phyloP scores from a whole-genome alignment of 108 stramenopile species.

The Tribonema minus region DNA sequence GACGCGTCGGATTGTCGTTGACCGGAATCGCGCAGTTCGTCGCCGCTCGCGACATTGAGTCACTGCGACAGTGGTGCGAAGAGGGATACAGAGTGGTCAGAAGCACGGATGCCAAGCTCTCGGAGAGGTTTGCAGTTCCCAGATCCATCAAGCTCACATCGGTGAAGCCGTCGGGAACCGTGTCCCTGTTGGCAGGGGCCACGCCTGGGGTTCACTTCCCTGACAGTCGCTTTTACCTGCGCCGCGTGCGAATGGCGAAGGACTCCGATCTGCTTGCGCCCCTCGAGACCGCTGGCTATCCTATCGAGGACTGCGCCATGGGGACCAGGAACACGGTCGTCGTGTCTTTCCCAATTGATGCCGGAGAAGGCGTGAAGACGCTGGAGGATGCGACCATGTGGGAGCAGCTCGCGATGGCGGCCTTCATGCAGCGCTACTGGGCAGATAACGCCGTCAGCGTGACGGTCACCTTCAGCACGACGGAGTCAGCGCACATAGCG shows the following conservation, averaged over 20 bases:
- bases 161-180: conserved; percentile 61
- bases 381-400: conserved; percentile 49
- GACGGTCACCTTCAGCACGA: conserved; percentile 62
- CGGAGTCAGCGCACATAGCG: conserved; percentile 50
- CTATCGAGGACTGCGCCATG: conserved; percentile 48
- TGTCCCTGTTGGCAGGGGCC: conserved; percentile 63
- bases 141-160: conserved; percentile 60
- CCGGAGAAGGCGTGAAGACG: conserved; percentile 59
- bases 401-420: conserved; percentile 63
- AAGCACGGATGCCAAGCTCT: background rate
- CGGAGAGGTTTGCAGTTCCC: conserved; percentile 40
- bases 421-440: conserved; percentile 61
- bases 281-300: conserved; percentile 39
- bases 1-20: conserved; percentile 60
- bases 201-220: conserved; percentile 64
- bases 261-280: conserved; percentile 52
- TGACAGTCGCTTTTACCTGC: conserved; percentile 58
- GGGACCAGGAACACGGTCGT: conserved; percentile 49
- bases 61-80: conserved; percentile 57
- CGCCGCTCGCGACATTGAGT: conserved; percentile 42
- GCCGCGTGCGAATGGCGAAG: conserved; percentile 52
- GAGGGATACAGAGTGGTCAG: conserved; percentile 11
- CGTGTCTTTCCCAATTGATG: conserved; percentile 60
- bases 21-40: conserved; percentile 62
- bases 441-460: conserved; percentile 63